Evolutionary conservation across 108 stramenopile species (phyloP).

Genomic region (Cyclotella atomus): DNA sequence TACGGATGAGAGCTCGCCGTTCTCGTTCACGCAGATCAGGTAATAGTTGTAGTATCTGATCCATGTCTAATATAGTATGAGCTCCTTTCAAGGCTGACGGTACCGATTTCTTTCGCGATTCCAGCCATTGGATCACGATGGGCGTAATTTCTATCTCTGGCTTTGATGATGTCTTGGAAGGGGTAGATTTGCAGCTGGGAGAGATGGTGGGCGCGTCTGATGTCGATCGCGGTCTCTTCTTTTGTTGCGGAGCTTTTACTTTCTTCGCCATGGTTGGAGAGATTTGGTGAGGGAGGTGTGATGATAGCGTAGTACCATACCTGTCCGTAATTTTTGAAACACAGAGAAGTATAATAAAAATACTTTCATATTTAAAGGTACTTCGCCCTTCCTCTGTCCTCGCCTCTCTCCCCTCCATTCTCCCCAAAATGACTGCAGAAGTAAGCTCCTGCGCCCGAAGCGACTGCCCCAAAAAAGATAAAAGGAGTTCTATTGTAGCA

Average conservation of each 20-base stretch:
- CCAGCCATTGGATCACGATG: conserved; percentile 21
- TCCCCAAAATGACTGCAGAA: not conserved
- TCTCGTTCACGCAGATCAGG: conserved; percentile 35
- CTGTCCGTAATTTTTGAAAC: too few species aligned
- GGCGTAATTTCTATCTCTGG: conserved; percentile 1
- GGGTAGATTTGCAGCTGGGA: not conserved
- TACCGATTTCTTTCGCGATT: conserved; percentile 17
- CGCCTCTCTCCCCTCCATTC: not conserved
- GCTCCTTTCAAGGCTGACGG: not conserved
- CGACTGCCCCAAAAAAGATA: not conserved
- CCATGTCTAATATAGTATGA: not conserved
- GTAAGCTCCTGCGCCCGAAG: not conserved
- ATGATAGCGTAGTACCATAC: too few species aligned
- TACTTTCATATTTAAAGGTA: too few species aligned
- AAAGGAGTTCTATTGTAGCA: not conserved
- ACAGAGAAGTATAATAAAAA: too few species aligned
- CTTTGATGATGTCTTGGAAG: not conserved
- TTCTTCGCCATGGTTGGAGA: too few species aligned
- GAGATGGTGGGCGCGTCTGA: not conserved
- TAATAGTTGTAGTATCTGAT: conserved; percentile 24
- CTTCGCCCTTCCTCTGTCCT: too few species aligned
- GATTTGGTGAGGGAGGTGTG: too few species aligned
- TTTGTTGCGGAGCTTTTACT: too few species aligned
- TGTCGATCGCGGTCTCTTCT: too few species aligned
- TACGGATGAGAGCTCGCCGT: conserved; percentile 37